Base-by-base conservation (phyloP, 2,329 filamentous ascomycete genomes). In the Graphium sp. region DNA sequence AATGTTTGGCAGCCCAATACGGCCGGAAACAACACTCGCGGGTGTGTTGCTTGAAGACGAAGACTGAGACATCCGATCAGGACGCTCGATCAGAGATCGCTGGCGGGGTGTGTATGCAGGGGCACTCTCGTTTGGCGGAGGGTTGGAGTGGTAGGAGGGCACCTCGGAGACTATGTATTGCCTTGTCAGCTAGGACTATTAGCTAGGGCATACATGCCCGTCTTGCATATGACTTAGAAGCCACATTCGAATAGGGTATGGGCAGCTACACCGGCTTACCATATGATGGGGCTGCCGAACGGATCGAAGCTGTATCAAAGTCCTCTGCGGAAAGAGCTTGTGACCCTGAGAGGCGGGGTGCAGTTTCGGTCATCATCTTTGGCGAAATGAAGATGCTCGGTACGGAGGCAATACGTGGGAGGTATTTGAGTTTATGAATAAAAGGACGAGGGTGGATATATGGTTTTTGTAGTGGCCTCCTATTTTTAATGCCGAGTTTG, bases 241-340 rank as follows among this genome's bases (percentile, higher is more conserved):
- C 10, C 12, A 28, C 16, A 22, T 12, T n/a, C 11, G 11, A 29
- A 22, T 14, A 22, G 15, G 11, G 10, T 31, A 35, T 34, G 29
- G 29, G 10, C 22, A 30, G 24, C 20, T 19, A 17, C 19, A 23
- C 22, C 19, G 21, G 53, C 64, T 58, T 40, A 72, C 66, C 56
- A 46, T 78, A 78, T 7, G 74, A 78, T 22, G 74, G 74, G n/a
- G 73, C 72, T 6, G 63, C 63, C 12, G 73, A 78, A 39, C 58
- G 68, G 35, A 79, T 65, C 7, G 74, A 79, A 6, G 66, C 62
- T 14, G 73, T 75, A 40, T 79, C 74, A 33, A 74, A 69, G 44
- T 78, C 73, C 34, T 69, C 63, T 5, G 51, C 40, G 37, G 44
- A 49, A 32, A 59, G 37, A 6, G 36, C 32, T 18, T 48, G 45